A percentile compares a stretch with the other conserved stretches of the same genome.
These are phyloP conservation scores for Saposhnikovia divaricata DNA, from an alignment of 129 eudicot species.

Conservation along the genomic window DNA sequence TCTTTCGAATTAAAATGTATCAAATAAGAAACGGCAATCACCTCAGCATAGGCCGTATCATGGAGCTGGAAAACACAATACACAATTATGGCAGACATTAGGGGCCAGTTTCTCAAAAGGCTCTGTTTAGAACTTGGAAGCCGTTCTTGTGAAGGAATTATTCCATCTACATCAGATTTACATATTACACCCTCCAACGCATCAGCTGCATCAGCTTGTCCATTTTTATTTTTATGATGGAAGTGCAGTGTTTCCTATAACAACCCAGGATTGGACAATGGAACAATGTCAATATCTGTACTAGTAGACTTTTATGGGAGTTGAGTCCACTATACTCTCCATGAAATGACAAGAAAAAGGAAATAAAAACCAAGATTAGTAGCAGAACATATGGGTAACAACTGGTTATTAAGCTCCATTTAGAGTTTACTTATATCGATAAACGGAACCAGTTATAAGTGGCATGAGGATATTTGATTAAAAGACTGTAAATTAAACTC, in stretches of 20 bases:
- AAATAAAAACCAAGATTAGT: neutral
- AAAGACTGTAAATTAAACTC: neutral
- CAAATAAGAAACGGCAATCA: conserved; percentile 5
- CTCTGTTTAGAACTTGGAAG: conserved; percentile 12
- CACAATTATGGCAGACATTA: conserved; percentile 35
- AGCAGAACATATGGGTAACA: neutral
- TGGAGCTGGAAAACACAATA: conserved; percentile 42
- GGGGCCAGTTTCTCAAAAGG: conserved; percentile 43
- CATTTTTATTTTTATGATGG: conserved; percentile 9
- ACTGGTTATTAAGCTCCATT: neutral
- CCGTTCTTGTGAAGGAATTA: neutral
- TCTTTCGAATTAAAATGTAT: neutral
- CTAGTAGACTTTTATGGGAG: neutral
- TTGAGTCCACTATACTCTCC: neutral
- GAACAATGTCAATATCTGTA: neutral
- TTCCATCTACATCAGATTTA: neutral
- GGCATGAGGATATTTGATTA: neutral
- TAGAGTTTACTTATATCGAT: neutral
- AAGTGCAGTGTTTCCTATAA: conserved; percentile 43
- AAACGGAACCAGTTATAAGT: neutral
- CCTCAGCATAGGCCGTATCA: conserved; percentile 52
- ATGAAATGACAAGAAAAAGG: neutral
- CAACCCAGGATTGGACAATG: neutral
- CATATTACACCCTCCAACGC: neutral
- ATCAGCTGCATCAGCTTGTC: conserved; percentile 14